Percentiles rank a stretch among this genome's conserved stretches.
These are phyloP conservation scores for Trypanosoma platydactyli DNA, from an alignment of 208 protist genomes.

Conservation along the genomic window DNA sequence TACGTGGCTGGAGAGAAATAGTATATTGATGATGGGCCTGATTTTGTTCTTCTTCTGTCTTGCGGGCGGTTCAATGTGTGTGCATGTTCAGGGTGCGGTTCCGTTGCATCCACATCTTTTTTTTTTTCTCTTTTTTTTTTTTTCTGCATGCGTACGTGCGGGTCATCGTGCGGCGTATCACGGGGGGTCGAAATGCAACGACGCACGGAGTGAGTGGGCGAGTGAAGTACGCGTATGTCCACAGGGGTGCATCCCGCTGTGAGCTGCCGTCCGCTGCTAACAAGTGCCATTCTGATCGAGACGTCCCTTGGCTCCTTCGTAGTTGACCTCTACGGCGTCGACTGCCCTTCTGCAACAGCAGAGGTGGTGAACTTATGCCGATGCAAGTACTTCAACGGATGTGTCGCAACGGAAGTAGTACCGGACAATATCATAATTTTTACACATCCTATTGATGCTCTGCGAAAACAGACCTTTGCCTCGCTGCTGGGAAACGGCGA, in stretches of 20 bases:
- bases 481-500: not conserved
- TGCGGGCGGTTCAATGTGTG: not conserved
- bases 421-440: conserved; percentile 71
- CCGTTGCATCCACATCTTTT: too few relatives aligned
- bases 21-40: too few relatives aligned
- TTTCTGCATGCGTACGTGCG: too few relatives aligned
- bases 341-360: conserved; percentile 55
- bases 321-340: conserved; percentile 65
- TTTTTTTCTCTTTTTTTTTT: too few relatives aligned
- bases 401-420: conserved; percentile 58
- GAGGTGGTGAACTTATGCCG: conserved; percentile 74
- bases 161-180: too few relatives aligned
- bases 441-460: conserved; percentile 32
- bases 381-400: conserved; percentile 64
- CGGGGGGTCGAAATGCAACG: not conserved
- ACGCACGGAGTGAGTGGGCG: not conserved
- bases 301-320: conserved; percentile 61
- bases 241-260: conserved; percentile 16
- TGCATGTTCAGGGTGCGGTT: too few relatives aligned
- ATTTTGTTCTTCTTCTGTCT: conserved; percentile 1
- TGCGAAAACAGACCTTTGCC: conserved; percentile 18
- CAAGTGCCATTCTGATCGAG: conserved; percentile 54
- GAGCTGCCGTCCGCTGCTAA: conserved; percentile 21
- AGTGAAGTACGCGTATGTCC: conserved; percentile 3
- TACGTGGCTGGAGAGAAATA: too few relatives aligned